Base-by-base conservation (phyloP, 495 filamentous ascomycete genomes). In the Lichenothelia convexa region DNA sequence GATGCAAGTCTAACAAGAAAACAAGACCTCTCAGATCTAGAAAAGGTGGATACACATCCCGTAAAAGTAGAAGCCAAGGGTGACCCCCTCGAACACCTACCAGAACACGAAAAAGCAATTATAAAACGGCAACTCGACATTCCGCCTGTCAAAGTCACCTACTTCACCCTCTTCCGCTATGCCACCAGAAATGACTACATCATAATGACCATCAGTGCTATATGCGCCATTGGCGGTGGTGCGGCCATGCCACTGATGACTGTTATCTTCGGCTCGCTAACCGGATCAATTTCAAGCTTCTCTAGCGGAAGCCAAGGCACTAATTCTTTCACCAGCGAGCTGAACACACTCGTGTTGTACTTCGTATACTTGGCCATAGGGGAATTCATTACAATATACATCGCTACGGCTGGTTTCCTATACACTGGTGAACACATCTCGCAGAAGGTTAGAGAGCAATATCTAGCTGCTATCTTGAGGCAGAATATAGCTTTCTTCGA, bases 401-500 rank as follows among this genome's bases (percentile, higher is more conserved):
- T 86, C 38, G 67, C 73, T 16, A 93, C 83, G 1, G 74, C 87
- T 17, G 81, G 80, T 3, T 94, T 89, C 60, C 91, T 93, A 47
- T 93, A 94, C 51, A 81, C 79, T 0, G 89, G 87, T 38, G 89
- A 95, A 53, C 78, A 91, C 45, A 68, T 87, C 48, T 75, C 78
- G 18, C 72, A 71, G 44, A 85, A 86, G 59, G 82, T 93, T 45
- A 72, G 85, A 31, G 73, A 83, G 51, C 70, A 78, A 36, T 93
- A 93, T 53, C 67, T 93, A 2, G 61, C 68, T 40, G 80, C 81
- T 31, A 86, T 85, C 47, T 62, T 93, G 61, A 70, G 74, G 29
- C 85, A 93, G 51, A 93, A 93, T 55, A 82, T 93, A 50, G 85
- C 72, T 34, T 92, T 83, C 51, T 93, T 91, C 54, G 85, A 93